Base-by-base conservation (phyloP, 805 yeast genomes). In the Danielia reshetovae region DNA sequence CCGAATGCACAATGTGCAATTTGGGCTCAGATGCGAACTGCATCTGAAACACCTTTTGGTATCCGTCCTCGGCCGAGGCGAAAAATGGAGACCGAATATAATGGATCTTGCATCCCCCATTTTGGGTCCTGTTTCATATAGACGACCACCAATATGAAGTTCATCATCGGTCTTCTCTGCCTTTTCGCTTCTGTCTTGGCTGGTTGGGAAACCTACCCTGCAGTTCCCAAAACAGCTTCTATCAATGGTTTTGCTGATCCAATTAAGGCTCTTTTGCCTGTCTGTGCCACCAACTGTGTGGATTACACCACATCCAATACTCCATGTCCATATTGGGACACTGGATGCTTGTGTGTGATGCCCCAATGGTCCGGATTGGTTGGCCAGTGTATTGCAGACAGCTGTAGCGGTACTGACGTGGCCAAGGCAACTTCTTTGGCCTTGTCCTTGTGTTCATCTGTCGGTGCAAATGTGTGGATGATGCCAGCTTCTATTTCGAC, bases 251-350 rank as follows among this genome's bases (percentile, higher is more conserved):
- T 70, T 38, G 74, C 75, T 14, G 75, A 70, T 48, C 68, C 68
- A 7, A 60, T 70, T 33, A 58, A 55, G 37, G 47, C 43, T 18
- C 35, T 43, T 5, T 50, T 70, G 18, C 75, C 76, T 18, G 30
- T 46, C 2, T 71, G 75, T 52, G 76, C 75, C 24, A 39, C 52
- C 34, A 42, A 52, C 4, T 70, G 76, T 52, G 72, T 64, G 12
- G 49, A 62, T 31, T 42, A 49, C 24, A 48, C 56, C 18, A 58
- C 65, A 9, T 52, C 56, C 23, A 67, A 61, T 34, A 71, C 76
- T 5, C 75, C 75, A 15, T 70, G 76, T 43, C 76, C 76, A 29
- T 68, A 70, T 50, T 70, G 74, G 74, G 75, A 70, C 44, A 66
- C 74, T 18, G 75, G 75, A 7, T 70, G 75, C 41, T 57, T 70